Conservation (phyloP, 352 stramenopile genomes). For the Hyphochytrium catenoides region DNA sequence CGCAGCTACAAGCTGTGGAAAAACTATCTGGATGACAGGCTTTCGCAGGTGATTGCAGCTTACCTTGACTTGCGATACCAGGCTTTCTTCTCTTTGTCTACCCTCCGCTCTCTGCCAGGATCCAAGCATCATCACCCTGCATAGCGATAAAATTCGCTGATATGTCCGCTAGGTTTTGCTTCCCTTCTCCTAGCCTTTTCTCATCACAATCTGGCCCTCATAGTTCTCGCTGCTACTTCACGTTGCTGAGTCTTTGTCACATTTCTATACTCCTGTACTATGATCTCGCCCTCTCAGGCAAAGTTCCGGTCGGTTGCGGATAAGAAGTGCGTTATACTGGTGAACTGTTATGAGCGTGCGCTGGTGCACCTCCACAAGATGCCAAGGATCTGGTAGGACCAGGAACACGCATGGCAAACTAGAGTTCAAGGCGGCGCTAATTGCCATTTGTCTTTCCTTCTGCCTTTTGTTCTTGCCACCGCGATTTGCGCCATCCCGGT, state of each 20-base stretch:
- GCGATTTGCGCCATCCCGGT: slow-evolving; percentile 10
- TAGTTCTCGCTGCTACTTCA: too few species aligned
- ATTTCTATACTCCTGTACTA: too few species aligned
- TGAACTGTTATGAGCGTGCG: slow-evolving; percentile 52
- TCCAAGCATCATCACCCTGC: slow-evolving; percentile 7
- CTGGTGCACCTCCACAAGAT: slow-evolving; percentile 81
- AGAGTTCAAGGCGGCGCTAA: too few species aligned
- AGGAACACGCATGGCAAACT: too few species aligned
- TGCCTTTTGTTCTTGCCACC: slow-evolving; percentile 7
- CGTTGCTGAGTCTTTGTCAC: too few species aligned
- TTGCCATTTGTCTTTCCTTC: slow-evolving; percentile 24
- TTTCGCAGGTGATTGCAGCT: slow-evolving; percentile 29
- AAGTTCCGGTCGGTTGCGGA: too few species aligned
- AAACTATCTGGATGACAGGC: slow-evolving; percentile 39
- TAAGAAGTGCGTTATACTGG: slow-evolving; percentile 16
- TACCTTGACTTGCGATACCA: slow-evolving; percentile 22
- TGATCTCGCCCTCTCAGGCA: too few species aligned
- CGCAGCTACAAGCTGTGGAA: slow-evolving; percentile 90
- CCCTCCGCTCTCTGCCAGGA: slow-evolving; percentile 2
- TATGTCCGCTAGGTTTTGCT: too few species aligned
- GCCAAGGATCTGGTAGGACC: slow-evolving; percentile 92
- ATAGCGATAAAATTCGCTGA: slow-evolving; percentile 4
- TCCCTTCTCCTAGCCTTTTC: too few species aligned
- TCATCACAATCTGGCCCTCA: too few species aligned
- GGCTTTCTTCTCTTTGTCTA: slow-evolving; percentile 2